phyloP scores from a whole-genome alignment of 2,329 filamentous ascomycete genomes.

The Nothophoma quercina region DNA sequence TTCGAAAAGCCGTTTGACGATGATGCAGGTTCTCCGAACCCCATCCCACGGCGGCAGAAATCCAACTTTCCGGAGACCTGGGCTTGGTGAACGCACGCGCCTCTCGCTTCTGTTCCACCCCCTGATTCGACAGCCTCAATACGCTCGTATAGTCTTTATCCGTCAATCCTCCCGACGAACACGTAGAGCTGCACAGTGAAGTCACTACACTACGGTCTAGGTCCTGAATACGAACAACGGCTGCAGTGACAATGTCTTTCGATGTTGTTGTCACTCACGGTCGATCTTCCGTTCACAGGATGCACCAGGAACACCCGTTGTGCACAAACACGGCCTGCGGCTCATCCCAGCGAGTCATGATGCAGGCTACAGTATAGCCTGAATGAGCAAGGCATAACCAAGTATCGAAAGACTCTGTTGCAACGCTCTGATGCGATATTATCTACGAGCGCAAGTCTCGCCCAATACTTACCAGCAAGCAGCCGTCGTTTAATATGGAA shows the following conservation, averaged over 20 bases:
- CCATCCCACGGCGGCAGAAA: conserved; percentile 19
- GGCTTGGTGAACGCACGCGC: conserved; percentile 23
- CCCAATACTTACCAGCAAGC: not conserved
- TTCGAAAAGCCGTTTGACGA: conserved; percentile 3
- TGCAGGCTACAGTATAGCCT: not conserved
- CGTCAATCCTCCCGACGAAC: conserved; percentile 8
- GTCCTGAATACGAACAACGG: not conserved
- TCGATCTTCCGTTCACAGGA: conserved; percentile 7
- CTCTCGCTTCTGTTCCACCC: conserved; percentile 26
- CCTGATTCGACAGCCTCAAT: conserved; percentile 24
- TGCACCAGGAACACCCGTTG: conserved; percentile 3
- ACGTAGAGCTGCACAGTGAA: conserved; percentile 5
- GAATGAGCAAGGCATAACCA: conserved; percentile 5
- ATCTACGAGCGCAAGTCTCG: conserved; percentile 2
- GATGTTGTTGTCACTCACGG: not conserved
- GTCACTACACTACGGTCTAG: not conserved
- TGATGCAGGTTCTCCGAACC: conserved; percentile 14
- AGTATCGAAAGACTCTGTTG: conserved; percentile 8
- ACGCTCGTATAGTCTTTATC: conserved; percentile 9
- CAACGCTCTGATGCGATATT: conserved; percentile 26
- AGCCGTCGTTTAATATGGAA: conserved; percentile 10
- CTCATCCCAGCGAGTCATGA: conserved; percentile 18
- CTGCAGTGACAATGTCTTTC: not conserved
- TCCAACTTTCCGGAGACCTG: conserved; percentile 32
- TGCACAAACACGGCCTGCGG: conserved; percentile 14